phyloP scores from a whole-genome alignment of 208 protist genomes.

The Trypanosoma theileri region DNA sequence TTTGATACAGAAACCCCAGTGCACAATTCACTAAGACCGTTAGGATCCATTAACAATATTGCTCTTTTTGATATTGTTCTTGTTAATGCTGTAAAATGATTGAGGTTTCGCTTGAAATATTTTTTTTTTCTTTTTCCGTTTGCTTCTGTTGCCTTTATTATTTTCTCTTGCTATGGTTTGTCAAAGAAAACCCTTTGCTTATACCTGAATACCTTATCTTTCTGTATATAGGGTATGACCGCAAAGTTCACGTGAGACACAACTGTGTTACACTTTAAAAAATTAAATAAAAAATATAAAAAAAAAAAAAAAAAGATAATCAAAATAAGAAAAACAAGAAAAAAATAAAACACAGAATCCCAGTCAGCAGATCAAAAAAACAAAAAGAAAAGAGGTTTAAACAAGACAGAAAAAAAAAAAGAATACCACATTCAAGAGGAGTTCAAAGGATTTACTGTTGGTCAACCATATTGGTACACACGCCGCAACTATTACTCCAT shows the following conservation, averaged over 20 bases:
- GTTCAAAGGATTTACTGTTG: too few species aligned
- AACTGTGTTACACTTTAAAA: too few species aligned
- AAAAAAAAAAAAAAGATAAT: constrained; percentile 2
- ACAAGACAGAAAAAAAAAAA: background rate
- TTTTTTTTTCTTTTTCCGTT: constrained; percentile 9
- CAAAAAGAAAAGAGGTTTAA: background rate
- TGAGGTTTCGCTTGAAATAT: background rate
- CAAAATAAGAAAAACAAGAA: constrained; percentile 3
- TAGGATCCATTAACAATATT: background rate
- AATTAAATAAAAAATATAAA: too few species aligned
- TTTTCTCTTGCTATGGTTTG: too few species aligned
- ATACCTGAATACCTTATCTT: too few species aligned
- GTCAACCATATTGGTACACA: background rate
- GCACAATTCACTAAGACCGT: background rate
- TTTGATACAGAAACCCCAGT: background rate
- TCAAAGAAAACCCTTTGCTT: too few species aligned
- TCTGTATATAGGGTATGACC: too few species aligned
- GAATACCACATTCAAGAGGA: background rate
- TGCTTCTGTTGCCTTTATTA: background rate
- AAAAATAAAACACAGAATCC: background rate
- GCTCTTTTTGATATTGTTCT: background rate
- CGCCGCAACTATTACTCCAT: too few species aligned
- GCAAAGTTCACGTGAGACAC: too few species aligned
- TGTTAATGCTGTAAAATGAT: too few species aligned
- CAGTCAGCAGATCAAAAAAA: background rate